Evolutionary conservation across 2,329 filamentous ascomycete species (phyloP).

Genomic region (Neofusicoccum ribis): DNA sequence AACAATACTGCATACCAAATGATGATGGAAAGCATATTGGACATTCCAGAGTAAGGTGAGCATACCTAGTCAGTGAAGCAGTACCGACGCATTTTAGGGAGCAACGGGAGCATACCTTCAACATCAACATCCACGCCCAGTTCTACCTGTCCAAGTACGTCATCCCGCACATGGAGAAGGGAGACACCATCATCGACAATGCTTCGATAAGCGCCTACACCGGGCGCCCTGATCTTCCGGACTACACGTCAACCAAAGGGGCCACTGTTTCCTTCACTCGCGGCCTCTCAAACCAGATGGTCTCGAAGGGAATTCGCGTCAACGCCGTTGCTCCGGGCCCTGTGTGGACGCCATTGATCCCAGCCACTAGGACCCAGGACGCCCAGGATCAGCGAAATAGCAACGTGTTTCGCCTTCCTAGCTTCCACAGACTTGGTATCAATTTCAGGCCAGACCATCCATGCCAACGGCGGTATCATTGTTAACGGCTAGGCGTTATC

Average conservation of each 20-base stretch:
- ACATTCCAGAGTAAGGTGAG: slow-evolving; percentile 63
- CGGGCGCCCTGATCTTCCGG: slow-evolving; percentile 75
- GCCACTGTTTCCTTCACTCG: slow-evolving; percentile 79
- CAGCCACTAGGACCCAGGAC: slow-evolving; percentile 68
- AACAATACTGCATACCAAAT: slow-evolving; percentile 77
- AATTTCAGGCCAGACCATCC: slow-evolving; percentile 71
- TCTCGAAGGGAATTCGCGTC: slow-evolving; percentile 71
- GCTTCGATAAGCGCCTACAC: slow-evolving; percentile 82
- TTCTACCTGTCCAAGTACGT: slow-evolving; percentile 80
- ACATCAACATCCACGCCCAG: slow-evolving; percentile 74
- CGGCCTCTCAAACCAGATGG: slow-evolving; percentile 72
- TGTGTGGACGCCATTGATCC: slow-evolving; percentile 52
- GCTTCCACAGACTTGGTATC: slow-evolving; percentile 72
- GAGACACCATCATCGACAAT: slow-evolving; percentile 81
- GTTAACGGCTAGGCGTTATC: slow-evolving; percentile 31
- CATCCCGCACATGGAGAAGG: slow-evolving; percentile 72
- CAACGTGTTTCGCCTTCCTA: slow-evolving; percentile 78
- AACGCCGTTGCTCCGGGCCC: slow-evolving; percentile 75
- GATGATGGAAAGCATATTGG: slow-evolving; percentile 69
- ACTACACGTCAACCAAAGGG: slow-evolving; percentile 79
- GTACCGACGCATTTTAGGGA: slow-evolving; percentile 50
- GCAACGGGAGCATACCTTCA: slow-evolving; percentile 77
- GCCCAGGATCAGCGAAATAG: slow-evolving; percentile 77
- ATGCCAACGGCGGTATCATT: slow-evolving; percentile 53
- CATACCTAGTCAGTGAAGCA: not conserved